Percentiles rank a stretch among this genome's conserved stretches.
Evolutionary conservation across 225 moss, liverwort and hornwort species (phyloP).

Genomic region (Thuidium tamariscinum): DNA sequence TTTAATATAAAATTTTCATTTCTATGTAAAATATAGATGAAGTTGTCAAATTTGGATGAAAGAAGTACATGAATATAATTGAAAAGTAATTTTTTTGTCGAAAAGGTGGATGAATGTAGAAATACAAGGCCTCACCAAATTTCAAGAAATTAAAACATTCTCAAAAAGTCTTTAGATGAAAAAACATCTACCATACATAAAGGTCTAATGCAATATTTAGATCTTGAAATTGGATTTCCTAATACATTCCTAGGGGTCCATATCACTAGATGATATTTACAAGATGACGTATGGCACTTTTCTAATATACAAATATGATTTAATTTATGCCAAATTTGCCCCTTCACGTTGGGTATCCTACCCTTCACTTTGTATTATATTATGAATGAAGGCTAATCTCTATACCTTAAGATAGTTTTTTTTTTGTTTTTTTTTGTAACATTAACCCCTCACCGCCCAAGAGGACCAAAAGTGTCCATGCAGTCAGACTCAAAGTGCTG

Average conservation of each 20-base stretch:
- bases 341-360: neutral
- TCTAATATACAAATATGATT: too few relatives aligned
- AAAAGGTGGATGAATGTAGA: neutral
- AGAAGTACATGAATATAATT: neutral
- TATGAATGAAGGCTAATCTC: neutral
- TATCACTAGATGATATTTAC: neutral
- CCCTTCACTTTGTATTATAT: neutral
- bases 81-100: neutral
- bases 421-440: too few relatives aligned
- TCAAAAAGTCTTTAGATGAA: too few relatives aligned
- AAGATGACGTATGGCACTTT: neutral
- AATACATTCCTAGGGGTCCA: fast-evolving
- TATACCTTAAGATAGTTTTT: too few relatives aligned
- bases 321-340: too few relatives aligned
- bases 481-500: too few relatives aligned
- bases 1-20: fast-evolving
- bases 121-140: neutral
- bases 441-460: too few relatives aligned
- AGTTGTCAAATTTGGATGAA: too few relatives aligned
- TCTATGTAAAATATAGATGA: neutral
- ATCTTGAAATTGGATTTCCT: too few relatives aligned
- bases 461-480: too few relatives aligned
- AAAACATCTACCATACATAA: neutral
- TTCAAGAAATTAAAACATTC: too few relatives aligned
- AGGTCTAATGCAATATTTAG: fast-evolving